Evolutionary conservation across 129 eudicot genomes (phyloP).

Genomic region (Apium graveolens): DNA sequence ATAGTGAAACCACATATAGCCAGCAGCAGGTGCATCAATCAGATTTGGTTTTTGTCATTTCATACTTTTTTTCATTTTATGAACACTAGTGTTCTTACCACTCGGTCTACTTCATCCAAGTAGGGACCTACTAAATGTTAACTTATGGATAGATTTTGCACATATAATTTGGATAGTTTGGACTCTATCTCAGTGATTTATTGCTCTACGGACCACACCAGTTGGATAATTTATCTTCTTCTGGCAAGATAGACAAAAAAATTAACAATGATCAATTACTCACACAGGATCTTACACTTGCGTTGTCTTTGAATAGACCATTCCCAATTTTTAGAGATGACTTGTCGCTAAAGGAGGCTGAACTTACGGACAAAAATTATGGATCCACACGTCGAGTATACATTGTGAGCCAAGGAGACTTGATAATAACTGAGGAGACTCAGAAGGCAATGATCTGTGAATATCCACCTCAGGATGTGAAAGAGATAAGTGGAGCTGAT

Average conservation of each 20-base stretch:
- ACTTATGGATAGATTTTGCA: neutral
- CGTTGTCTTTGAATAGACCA: slow-evolving; percentile 15
- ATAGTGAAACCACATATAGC: no score
- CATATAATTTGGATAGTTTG: neutral
- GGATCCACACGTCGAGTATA: slow-evolving; percentile 23
- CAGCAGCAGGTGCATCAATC: no score
- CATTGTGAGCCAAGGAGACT: slow-evolving; percentile 15
- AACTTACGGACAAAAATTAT: slow-evolving; percentile 15
- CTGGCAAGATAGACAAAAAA: neutral
- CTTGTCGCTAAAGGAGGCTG: slow-evolving; percentile 8
- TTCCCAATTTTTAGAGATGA: slow-evolving; percentile 1
- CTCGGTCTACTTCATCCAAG: neutral
- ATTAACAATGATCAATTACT: neutral
- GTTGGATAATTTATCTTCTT: neutral
- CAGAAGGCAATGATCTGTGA: slow-evolving; percentile 16
- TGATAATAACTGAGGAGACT: slow-evolving; percentile 6
- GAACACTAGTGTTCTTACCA: no score
- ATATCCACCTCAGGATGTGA: slow-evolving; percentile 25
- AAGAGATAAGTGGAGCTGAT: slow-evolving; percentile 21
- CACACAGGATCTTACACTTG: slow-evolving; percentile 27
- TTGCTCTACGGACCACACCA: neutral
- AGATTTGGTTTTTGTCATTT: no score
- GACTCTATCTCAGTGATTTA: neutral
- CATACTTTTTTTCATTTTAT: no score
- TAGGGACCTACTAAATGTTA: neutral